Conservation (phyloP, 2,329 filamentous ascomycete genomes). For the Trichoderma hamatum region DNA sequence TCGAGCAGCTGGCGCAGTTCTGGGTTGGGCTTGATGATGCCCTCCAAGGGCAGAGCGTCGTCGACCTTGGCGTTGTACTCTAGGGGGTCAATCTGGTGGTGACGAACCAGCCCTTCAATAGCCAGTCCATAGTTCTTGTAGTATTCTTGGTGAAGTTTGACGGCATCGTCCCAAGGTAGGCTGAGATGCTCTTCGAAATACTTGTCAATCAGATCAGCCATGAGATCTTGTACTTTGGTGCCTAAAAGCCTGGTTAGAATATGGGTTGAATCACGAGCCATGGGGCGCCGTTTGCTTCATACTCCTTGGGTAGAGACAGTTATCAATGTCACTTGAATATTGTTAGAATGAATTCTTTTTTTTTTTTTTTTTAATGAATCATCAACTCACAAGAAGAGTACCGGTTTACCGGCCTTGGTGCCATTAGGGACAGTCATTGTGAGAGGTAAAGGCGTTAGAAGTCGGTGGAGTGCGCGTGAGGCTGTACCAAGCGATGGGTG, state of each 20-base stretch:
- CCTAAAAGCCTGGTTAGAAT: slow-evolving; percentile 46
- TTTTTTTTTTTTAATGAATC: neutral
- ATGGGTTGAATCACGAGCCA: slow-evolving; percentile 12
- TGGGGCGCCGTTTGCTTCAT: slow-evolving; percentile 36
- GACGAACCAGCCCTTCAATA: slow-evolving; percentile 88
- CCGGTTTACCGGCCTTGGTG: slow-evolving; percentile 41
- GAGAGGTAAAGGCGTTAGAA: neutral
- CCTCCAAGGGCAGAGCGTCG: slow-evolving; percentile 86
- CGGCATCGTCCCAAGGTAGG: slow-evolving; percentile 76
- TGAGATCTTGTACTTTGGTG: slow-evolving; percentile 81
- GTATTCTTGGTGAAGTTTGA: slow-evolving; percentile 84
- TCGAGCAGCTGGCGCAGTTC: slow-evolving; percentile 74
- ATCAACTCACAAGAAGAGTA: slow-evolving; percentile 48
- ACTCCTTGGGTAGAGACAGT: slow-evolving; percentile 93
- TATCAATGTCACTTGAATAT: slow-evolving; percentile 87
- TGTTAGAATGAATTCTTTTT: no score
- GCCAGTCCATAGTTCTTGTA: slow-evolving; percentile 97
- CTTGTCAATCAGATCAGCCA: slow-evolving; percentile 77
- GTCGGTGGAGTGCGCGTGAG: slow-evolving; percentile 23
- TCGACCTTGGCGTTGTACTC: slow-evolving; percentile 96
- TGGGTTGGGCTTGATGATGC: slow-evolving; percentile 77
- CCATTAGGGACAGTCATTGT: slow-evolving; percentile 43
- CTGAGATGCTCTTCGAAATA: slow-evolving; percentile 71
- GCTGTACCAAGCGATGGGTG: neutral
- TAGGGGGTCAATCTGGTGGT: slow-evolving; percentile 92